A percentile compares a stretch with the other conserved stretches of the same genome.
Evolutionary conservation across 2,329 filamentous ascomycete genomes (phyloP).

Genomic region (Gliomastix tumulicola): DNA sequence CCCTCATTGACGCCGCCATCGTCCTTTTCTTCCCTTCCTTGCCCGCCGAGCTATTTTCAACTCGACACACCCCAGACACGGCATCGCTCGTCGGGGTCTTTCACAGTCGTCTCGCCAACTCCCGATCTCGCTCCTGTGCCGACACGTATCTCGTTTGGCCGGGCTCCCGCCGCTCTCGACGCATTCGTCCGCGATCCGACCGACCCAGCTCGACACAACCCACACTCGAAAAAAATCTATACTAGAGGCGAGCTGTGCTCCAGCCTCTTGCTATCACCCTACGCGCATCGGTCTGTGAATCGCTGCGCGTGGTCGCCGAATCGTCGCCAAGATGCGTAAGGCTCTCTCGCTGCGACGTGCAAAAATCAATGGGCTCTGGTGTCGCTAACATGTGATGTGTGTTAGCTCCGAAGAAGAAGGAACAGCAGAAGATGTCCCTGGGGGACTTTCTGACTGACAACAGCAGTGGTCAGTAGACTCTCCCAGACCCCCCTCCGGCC

Average conservation of each 20-base stretch:
- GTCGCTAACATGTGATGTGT: background rate
- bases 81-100: slow-evolving; percentile 29
- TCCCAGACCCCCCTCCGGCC: too few relatives aligned
- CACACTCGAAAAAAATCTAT: slow-evolving; percentile 1
- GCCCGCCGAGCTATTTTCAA: slow-evolving; percentile 35
- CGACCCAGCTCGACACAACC: background rate
- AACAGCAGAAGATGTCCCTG: slow-evolving; percentile 94
- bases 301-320: slow-evolving; percentile 39
- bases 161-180: too few relatives aligned
- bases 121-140: too few relatives aligned
- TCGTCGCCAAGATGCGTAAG: slow-evolving; percentile 60
- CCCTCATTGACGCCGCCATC: slow-evolving; percentile 28
- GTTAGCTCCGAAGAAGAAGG: slow-evolving; percentile 84
- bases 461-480: slow-evolving; percentile 62
- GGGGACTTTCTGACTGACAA: slow-evolving; percentile 91
- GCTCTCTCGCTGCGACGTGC: background rate
- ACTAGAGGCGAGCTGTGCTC: slow-evolving; percentile 12
- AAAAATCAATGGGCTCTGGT: background rate
- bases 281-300: slow-evolving; percentile 31
- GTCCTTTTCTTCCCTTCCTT: slow-evolving; percentile 25
- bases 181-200: too few relatives aligned
- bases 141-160: too few relatives aligned
- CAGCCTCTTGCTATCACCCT: slow-evolving; percentile 17
- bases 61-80: slow-evolving; percentile 32
- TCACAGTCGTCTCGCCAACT: too few relatives aligned